phyloP scores from a whole-genome alignment of 2,329 filamentous ascomycete genomes.

The Xylaria sp. region DNA sequence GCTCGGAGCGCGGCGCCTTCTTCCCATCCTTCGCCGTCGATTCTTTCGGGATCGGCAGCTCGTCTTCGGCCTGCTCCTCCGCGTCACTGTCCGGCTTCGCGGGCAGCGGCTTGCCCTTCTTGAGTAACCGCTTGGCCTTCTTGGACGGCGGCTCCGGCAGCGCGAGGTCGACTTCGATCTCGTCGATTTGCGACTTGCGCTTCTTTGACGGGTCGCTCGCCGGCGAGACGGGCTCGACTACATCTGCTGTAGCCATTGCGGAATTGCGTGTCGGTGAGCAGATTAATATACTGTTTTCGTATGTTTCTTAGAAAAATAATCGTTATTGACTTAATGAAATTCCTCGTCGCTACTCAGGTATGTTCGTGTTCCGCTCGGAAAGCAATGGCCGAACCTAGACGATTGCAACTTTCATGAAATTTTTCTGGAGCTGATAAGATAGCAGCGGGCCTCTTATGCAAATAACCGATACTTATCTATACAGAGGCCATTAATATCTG shows the following conservation, averaged over 20 bases:
- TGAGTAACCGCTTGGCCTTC: conserved; percentile 84
- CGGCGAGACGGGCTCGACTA: conserved; percentile 16
- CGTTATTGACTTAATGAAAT: not conserved
- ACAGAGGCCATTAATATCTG: not conserved
- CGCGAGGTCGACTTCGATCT: conserved; percentile 86
- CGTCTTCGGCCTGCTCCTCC: conserved; percentile 42
- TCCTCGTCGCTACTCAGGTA: not conserved
- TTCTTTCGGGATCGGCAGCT: conserved; percentile 29
- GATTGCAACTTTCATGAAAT: conserved; percentile 25
- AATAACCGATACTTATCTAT: no score
- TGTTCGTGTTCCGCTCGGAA: not conserved
- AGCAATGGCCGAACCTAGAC: not conserved
- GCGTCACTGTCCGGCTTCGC: conserved; percentile 47
- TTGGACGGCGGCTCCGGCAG: conserved; percentile 96
- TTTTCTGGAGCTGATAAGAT: conserved; percentile 40
- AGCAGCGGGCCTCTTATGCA: conserved; percentile 15
- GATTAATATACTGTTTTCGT: not conserved
- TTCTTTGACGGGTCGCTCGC: conserved; percentile 56
- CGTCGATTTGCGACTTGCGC: conserved; percentile 70
- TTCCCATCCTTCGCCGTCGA: conserved; percentile 41
- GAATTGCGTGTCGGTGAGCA: not conserved
- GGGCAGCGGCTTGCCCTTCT: conserved; percentile 72
- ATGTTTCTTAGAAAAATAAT: not conserved
- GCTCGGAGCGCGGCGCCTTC: conserved; percentile 65
- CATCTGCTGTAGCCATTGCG: conserved; percentile 20